Conservation (phyloP, 2,329 filamentous ascomycete genomes). For the Aureobasidium sp. region DNA sequence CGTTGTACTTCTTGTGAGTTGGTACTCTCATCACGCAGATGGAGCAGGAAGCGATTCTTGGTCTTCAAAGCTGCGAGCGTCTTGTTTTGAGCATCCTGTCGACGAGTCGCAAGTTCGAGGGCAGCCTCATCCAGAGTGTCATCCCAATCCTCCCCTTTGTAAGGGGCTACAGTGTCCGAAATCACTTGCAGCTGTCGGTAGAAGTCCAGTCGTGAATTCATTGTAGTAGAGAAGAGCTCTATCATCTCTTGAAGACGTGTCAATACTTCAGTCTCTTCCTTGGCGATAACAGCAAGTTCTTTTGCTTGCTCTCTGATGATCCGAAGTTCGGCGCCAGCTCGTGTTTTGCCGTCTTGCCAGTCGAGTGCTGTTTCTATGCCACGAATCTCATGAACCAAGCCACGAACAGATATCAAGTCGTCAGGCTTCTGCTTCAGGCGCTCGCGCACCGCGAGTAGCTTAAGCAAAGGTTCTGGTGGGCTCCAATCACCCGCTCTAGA, state of each 20-base stretch:
- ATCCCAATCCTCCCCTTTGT: slow-evolving; percentile 67
- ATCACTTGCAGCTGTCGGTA: slow-evolving; percentile 91
- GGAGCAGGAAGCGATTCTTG: slow-evolving; percentile 79
- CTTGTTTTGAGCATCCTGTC: slow-evolving; percentile 59
- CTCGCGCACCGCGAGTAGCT: slow-evolving; percentile 53
- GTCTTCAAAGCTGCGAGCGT: slow-evolving; percentile 71
- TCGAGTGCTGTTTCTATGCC: slow-evolving; percentile 67
- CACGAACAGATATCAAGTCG: slow-evolving; percentile 72
- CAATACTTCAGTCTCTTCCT: slow-evolving; percentile 58
- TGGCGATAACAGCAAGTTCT: slow-evolving; percentile 59
- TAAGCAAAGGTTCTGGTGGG: slow-evolving; percentile 69
- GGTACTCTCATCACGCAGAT: slow-evolving; percentile 68
- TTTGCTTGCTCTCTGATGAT: slow-evolving; percentile 72
- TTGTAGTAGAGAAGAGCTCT: slow-evolving; percentile 77
- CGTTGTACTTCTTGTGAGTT: slow-evolving; percentile 63
- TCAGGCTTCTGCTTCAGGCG: slow-evolving; percentile 53
- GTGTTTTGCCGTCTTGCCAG: slow-evolving; percentile 60
- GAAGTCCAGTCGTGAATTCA: slow-evolving; percentile 90
- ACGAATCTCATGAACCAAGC: slow-evolving; percentile 75
- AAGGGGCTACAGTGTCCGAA: slow-evolving; percentile 87
- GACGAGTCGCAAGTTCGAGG: slow-evolving; percentile 43
- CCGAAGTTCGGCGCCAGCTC: slow-evolving; percentile 68
- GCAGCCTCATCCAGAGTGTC: slow-evolving; percentile 60
- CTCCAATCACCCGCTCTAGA: slow-evolving; percentile 70
- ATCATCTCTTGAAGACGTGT: slow-evolving; percentile 72